phyloP scores from a whole-genome alignment of 192 early-diverging fungal species.

The Entomortierella parvispora region DNA sequence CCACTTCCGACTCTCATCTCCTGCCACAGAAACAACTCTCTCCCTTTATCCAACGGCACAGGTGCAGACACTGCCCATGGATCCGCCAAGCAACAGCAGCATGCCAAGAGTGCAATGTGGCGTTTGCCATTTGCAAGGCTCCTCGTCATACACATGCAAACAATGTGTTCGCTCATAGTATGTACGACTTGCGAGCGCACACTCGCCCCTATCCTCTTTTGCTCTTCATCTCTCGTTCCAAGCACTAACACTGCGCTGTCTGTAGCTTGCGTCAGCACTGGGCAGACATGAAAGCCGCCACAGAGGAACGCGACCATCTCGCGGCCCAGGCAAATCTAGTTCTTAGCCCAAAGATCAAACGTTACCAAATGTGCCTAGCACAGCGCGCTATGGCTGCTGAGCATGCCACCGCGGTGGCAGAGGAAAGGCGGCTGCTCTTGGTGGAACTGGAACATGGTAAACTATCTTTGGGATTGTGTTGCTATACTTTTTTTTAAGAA shows the following conservation, averaged over 20 bases:
- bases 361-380: slow-evolving; percentile 41
- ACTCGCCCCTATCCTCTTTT: not conserved
- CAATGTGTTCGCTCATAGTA: slow-evolving; percentile 41
- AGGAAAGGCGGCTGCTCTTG: slow-evolving; percentile 16
- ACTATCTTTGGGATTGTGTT: not conserved
- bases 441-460: slow-evolving; percentile 45
- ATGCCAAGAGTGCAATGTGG: slow-evolving; percentile 28
- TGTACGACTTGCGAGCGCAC: not conserved
- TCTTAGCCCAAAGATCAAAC: slow-evolving; percentile 44
- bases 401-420: slow-evolving; percentile 20
- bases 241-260: not conserved
- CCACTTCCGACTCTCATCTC: not conserved
- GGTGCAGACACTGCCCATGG: too few relatives aligned
- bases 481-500: not conserved
- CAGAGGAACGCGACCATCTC: slow-evolving; percentile 24
- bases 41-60: not conserved
- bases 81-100: slow-evolving; percentile 4
- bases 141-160: slow-evolving; percentile 46
- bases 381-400: slow-evolving; percentile 37
- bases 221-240: not conserved
- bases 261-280: slow-evolving; percentile 33
- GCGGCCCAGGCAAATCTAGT: slow-evolving; percentile 35
- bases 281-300: slow-evolving; percentile 18
- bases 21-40: not conserved
- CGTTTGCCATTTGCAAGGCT: slow-evolving; percentile 34